A percentile compares a stretch with the other conserved stretches of the same genome.
These are phyloP conservation scores for Myrica gale DNA, from an alignment of 306 rosid species.

Conservation along the genomic window DNA sequence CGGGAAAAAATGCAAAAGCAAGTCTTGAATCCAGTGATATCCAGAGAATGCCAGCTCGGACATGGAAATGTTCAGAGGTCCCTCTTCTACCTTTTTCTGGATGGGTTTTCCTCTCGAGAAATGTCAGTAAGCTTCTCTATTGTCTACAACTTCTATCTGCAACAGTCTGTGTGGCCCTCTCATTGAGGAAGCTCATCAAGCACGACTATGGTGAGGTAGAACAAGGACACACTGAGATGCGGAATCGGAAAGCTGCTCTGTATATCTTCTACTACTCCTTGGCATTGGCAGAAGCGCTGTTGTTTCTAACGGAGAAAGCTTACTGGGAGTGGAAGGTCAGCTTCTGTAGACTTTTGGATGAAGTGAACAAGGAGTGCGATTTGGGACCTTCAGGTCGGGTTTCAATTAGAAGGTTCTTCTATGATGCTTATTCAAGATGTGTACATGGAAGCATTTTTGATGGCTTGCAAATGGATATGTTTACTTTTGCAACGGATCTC, in stretches of 20 bases:
- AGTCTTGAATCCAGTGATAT: slow-evolving; percentile 22
- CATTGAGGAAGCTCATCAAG: slow-evolving; percentile 56
- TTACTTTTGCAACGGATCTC: slow-evolving; percentile 74
- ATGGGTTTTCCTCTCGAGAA: slow-evolving; percentile 64
- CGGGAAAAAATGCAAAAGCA: slow-evolving; percentile 20
- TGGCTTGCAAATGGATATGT: slow-evolving; percentile 96
- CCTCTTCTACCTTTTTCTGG: slow-evolving; percentile 73
- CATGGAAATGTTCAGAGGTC: slow-evolving; percentile 74
- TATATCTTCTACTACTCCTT: slow-evolving; percentile 66
- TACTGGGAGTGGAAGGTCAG: slow-evolving; percentile 81
- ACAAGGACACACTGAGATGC: slow-evolving; percentile 80
- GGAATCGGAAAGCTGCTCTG: slow-evolving; percentile 68
- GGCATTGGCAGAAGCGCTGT: slow-evolving; percentile 84
- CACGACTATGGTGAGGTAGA: slow-evolving; percentile 68
- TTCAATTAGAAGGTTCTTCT: slow-evolving; percentile 76
- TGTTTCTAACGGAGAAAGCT: slow-evolving; percentile 77
- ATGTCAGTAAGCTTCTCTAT: slow-evolving; percentile 77
- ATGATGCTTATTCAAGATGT: slow-evolving; percentile 90
- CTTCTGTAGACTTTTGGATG: slow-evolving; percentile 59
- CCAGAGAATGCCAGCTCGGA: slow-evolving; percentile 56
- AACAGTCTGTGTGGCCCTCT: slow-evolving; percentile 71
- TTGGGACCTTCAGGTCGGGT: slow-evolving; percentile 64
- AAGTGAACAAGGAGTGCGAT: slow-evolving; percentile 67
- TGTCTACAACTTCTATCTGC: slow-evolving; percentile 98
- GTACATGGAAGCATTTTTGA: slow-evolving; percentile 84